Conservation (phyloP, 306 rosid genomes). For the Dryas drummondii region DNA sequence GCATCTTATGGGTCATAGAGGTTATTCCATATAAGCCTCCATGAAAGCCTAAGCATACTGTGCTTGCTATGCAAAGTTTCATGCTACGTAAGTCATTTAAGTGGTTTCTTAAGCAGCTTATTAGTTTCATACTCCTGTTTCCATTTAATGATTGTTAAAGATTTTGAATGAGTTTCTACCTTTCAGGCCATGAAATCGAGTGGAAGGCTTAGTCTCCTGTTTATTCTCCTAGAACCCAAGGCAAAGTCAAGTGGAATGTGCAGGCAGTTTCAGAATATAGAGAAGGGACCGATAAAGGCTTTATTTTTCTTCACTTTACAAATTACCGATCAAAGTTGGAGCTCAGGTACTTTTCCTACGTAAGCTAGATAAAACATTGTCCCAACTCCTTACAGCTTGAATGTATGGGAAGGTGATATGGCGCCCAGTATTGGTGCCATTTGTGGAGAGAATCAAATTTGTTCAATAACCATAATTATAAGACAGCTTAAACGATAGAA, state of each 20-base stretch:
- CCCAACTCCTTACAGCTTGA: not conserved
- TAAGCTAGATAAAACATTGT: not conserved
- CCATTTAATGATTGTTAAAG: not conserved
- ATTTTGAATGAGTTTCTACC: slow-evolving; percentile 11
- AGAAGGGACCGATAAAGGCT: not conserved
- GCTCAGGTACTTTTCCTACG: not conserved
- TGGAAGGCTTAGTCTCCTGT: not conserved
- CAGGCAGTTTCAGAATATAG: not conserved
- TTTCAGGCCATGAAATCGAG: slow-evolving; percentile 1
- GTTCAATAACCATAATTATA: not conserved
- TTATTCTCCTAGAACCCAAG: not conserved
- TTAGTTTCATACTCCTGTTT: not conserved
- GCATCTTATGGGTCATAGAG: not conserved
- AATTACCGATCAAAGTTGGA: not conserved
- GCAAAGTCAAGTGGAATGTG: not conserved
- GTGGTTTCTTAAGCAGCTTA: not conserved
- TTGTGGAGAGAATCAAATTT: not conserved
- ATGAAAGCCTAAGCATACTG: not conserved
- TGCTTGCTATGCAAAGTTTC: not conserved
- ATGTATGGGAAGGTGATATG: not conserved
- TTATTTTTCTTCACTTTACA: not conserved
- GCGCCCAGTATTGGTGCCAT: not conserved
- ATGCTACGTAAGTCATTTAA: not conserved
- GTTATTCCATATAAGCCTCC: not conserved
- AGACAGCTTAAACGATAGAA: not conserved